phyloP scores from a whole-genome alignment of 106 monocot species.

The Vanilla planifolia region DNA sequence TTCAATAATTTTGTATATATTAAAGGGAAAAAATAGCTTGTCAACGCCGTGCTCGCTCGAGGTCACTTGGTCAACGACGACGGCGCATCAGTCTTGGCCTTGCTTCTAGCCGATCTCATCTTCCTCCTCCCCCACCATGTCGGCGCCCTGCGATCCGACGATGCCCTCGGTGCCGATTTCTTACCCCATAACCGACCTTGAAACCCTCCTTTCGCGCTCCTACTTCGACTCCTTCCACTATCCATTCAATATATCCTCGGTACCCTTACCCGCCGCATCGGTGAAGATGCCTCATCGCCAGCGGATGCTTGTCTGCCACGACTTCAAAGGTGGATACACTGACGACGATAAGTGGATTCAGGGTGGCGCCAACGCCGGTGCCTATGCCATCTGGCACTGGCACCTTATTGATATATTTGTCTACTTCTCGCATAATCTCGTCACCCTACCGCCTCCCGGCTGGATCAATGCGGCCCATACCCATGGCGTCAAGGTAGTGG shows the following conservation, averaged over 20 bases:
- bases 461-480: conserved; percentile 91
- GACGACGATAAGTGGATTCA: conserved; percentile 89
- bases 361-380: conserved; percentile 64
- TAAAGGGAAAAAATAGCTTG: too few relatives aligned
- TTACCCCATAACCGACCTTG: conserved; percentile 66
- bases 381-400: conserved; percentile 95
- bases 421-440: conserved; percentile 86
- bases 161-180: conserved; percentile 69
- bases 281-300: conserved; percentile 27
- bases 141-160: conserved; percentile 35
- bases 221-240: conserved; percentile 73
- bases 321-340: conserved; percentile 79
- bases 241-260: conserved; percentile 74
- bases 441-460: conserved; percentile 80
- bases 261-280: conserved; percentile 35
- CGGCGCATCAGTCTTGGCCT: too few relatives aligned
- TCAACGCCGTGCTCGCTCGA: too few relatives aligned
- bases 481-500: conserved; percentile 80
- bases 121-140: background rate
- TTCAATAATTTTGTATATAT: too few relatives aligned
- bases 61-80: too few relatives aligned
- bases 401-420: conserved; percentile 87
- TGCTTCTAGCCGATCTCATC: too few relatives aligned
- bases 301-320: conserved; percentile 89
- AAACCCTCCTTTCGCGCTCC: conserved; percentile 43